phyloP scores from a whole-genome alignment of 805 yeast species.

The Cyberlindnera xylosilytica region DNA sequence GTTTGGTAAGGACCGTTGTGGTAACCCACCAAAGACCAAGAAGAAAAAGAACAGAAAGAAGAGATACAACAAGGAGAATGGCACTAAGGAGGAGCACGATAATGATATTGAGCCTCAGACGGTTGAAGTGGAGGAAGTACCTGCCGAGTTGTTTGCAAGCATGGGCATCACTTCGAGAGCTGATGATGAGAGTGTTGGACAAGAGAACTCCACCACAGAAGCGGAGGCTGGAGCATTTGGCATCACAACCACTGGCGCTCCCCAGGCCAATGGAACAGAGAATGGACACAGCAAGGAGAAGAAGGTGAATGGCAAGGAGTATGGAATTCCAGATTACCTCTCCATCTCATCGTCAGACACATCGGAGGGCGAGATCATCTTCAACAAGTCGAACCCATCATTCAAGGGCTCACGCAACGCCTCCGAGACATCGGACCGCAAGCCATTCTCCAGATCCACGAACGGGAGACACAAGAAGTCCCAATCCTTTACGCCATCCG shows the following conservation, averaged over 20 bases:
- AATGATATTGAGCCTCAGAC: slow-evolving; percentile 4
- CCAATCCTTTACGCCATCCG: slow-evolving; percentile 6
- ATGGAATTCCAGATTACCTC: slow-evolving; percentile 7
- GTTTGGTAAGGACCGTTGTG: slow-evolving; percentile 81
- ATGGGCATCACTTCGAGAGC: slow-evolving; percentile 23
- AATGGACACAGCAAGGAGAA: background rate
- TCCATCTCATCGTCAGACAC: slow-evolving; percentile 11
- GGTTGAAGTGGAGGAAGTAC: slow-evolving; percentile 21
- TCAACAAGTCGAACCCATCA: slow-evolving; percentile 7
- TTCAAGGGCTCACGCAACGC: slow-evolving; percentile 4
- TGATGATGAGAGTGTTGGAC: slow-evolving; percentile 6
- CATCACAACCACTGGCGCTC: slow-evolving; percentile 12
- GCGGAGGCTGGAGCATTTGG: slow-evolving; percentile 19
- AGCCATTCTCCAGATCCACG: background rate
- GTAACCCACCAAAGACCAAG: slow-evolving; percentile 58
- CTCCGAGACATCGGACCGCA: slow-evolving; percentile 1
- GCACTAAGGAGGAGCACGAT: background rate
- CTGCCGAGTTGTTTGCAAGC: slow-evolving; percentile 23
- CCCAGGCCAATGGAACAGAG: too few relatives aligned
- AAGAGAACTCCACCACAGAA: background rate
- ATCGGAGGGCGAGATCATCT: slow-evolving; percentile 12
- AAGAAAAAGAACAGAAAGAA: slow-evolving; percentile 33
- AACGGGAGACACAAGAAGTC: slow-evolving; percentile 4
- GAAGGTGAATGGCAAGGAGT: slow-evolving; percentile 2
- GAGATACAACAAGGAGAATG: slow-evolving; percentile 1